phyloP scores from a whole-genome alignment of 139 green algal genomes.

The Penium margaritaceum region DNA sequence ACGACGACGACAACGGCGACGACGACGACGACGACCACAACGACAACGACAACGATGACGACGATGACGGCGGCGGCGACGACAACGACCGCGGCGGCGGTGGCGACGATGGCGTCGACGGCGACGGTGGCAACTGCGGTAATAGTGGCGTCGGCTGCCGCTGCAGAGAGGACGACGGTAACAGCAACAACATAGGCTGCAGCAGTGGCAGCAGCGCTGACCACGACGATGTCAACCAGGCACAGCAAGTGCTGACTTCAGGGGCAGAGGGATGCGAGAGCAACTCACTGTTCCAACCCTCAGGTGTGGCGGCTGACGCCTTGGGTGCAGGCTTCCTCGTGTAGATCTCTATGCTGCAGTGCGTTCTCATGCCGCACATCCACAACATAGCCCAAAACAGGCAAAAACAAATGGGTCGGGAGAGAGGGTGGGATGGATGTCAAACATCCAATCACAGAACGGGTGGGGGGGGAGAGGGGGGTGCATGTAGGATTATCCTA shows the following conservation, averaged over 20 bases:
- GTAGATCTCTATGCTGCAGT: slow-evolving; percentile 32
- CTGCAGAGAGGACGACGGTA: neutral
- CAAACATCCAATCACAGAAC: no score
- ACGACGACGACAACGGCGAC: no score
- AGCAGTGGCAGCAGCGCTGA: neutral
- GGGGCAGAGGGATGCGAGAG: no score
- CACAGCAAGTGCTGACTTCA: neutral
- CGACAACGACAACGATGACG: no score
- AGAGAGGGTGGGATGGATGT: neutral
- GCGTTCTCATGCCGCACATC: no score
- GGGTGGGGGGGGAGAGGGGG: no score
- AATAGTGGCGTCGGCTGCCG: neutral
- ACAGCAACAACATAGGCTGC: neutral
- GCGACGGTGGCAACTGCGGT: neutral
- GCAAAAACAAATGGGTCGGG: neutral
- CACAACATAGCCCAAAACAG: no score
- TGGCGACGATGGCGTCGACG: no score
- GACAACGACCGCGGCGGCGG: no score
- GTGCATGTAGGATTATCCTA: no score
- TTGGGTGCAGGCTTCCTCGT: slow-evolving; percentile 5
- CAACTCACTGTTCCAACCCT: slow-evolving; percentile 42
- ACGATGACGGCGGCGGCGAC: no score
- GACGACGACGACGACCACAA: no score
- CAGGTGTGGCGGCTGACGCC: slow-evolving; percentile 11
- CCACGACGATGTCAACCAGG: neutral